These are phyloP conservation scores for Emergomyces pasteurianus DNA, from an alignment of 2,329 filamentous ascomycete species.

Conservation along the genomic window DNA sequence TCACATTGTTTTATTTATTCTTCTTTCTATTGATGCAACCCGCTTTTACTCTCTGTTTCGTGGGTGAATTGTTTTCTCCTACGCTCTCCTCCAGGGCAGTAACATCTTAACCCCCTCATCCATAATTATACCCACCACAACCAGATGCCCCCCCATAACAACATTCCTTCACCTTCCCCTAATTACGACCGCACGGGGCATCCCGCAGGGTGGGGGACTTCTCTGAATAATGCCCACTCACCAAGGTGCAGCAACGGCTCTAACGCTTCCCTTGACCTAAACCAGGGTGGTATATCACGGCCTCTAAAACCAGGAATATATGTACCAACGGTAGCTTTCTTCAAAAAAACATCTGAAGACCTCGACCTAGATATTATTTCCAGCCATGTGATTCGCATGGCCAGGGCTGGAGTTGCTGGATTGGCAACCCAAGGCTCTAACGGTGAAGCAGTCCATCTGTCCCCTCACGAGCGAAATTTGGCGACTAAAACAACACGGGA, in stretches of 20 bases:
- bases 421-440: slow-evolving; percentile 84
- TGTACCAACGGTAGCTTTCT: slow-evolving; percentile 61
- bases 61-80: background rate
- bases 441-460: slow-evolving; percentile 78
- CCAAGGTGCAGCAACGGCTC: slow-evolving; percentile 7
- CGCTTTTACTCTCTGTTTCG: too few relatives aligned
- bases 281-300: background rate
- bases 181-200: background rate
- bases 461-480: slow-evolving; percentile 60
- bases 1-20: background rate
- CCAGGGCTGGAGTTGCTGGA: slow-evolving; percentile 64
- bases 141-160: slow-evolving; percentile 3
- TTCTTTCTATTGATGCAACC: background rate
- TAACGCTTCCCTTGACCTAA: slow-evolving; percentile 4
- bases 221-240: background rate
- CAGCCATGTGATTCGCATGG: slow-evolving; percentile 67
- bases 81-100: background rate
- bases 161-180: background rate
- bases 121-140: background rate
- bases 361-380: slow-evolving; percentile 70
- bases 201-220: background rate
- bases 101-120: background rate
- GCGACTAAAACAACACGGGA: slow-evolving; percentile 69
- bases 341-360: slow-evolving; percentile 71
- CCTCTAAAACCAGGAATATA: slow-evolving; percentile 10